These are phyloP conservation scores for Kwoniella shandongensis DNA, from an alignment of 768 basidiomycete genomes.

Conservation along the genomic window DNA sequence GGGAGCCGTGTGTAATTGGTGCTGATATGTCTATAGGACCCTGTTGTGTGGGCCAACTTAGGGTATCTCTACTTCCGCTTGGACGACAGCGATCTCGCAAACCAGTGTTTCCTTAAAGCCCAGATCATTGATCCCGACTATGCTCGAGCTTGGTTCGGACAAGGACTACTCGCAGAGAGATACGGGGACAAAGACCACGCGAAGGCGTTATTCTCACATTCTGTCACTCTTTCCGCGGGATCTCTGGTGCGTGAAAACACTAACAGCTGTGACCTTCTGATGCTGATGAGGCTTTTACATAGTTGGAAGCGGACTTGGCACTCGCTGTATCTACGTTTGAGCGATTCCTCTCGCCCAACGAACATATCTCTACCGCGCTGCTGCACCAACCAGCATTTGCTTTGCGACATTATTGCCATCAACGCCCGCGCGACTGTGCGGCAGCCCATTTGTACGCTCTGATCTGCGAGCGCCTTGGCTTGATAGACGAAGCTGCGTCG, in stretches of 20 bases:
- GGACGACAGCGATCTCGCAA: constrained; percentile 76
- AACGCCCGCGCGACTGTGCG: constrained; percentile 66
- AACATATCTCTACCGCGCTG: constrained; percentile 52
- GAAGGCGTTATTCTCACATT: constrained; percentile 58
- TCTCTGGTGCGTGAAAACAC: constrained; percentile 49
- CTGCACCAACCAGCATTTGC: constrained; percentile 79
- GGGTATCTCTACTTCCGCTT: constrained; percentile 82
- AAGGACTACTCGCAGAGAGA: constrained; percentile 55
- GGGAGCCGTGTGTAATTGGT: background rate
- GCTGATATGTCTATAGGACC: constrained; percentile 59
- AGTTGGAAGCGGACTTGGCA: constrained; percentile 81
- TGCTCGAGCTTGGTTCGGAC: constrained; percentile 85
- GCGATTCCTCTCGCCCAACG: constrained; percentile 34
- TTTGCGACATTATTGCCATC: constrained; percentile 70
- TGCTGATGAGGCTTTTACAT: constrained; percentile 5
- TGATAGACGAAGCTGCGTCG: constrained; percentile 63
- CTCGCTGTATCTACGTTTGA: constrained; percentile 66
- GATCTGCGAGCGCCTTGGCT: constrained; percentile 78
- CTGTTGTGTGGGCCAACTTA: constrained; percentile 77
- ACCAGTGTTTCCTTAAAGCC: constrained; percentile 79
- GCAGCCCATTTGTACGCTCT: constrained; percentile 82
- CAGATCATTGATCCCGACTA: constrained; percentile 91
- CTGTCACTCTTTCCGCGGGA: constrained; percentile 52
- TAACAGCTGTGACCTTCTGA: background rate
- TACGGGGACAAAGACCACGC: constrained; percentile 62